These are phyloP conservation scores for Syncephalastrum sp. DNA, from an alignment of 371 early-diverging fungal species.

Conservation along the genomic window DNA sequence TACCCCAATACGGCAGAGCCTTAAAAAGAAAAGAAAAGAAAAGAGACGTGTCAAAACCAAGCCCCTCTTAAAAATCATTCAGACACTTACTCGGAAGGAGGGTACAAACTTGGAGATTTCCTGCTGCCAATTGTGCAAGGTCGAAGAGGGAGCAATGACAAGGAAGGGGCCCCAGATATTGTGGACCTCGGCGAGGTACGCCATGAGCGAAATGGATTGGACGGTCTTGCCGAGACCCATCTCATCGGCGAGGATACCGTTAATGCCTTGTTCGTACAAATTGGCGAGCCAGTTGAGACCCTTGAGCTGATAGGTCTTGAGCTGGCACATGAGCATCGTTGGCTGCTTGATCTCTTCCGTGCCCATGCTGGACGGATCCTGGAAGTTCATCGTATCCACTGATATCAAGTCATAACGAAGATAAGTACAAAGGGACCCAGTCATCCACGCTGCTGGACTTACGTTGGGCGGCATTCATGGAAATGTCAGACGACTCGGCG, in stretches of 20 bases:
- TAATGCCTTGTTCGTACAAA: constrained; percentile 96
- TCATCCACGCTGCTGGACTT: constrained; percentile 14
- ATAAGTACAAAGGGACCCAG: no score
- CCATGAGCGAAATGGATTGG: constrained; percentile 93
- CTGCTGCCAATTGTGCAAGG: constrained; percentile 97
- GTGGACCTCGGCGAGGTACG: constrained; percentile 85
- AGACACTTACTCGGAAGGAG: constrained; percentile 64
- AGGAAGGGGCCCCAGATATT: constrained; percentile 96
- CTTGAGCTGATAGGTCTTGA: constrained; percentile 96
- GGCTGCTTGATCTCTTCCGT: constrained; percentile 81
- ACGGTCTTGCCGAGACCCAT: constrained; percentile 96
- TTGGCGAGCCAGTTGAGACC: constrained; percentile 99
- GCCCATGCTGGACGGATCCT: constrained; percentile 78
- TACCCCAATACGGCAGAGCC: constrained; percentile 93
- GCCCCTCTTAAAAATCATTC: no score
- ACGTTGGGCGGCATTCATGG: constrained; percentile 55
- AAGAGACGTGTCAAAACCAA: not conserved
- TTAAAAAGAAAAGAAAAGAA: constrained; percentile 6
- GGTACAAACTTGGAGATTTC: constrained; percentile 94
- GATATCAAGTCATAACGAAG: not conserved
- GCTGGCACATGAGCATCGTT: constrained; percentile 82
- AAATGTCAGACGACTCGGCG: constrained; percentile 45
- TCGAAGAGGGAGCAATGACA: constrained; percentile 94
- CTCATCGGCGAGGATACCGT: constrained; percentile 97
- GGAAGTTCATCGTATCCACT: constrained; percentile 84